phyloP scores from a whole-genome alignment of 192 early-diverging fungal species.

The Coemansia sp. region DNA sequence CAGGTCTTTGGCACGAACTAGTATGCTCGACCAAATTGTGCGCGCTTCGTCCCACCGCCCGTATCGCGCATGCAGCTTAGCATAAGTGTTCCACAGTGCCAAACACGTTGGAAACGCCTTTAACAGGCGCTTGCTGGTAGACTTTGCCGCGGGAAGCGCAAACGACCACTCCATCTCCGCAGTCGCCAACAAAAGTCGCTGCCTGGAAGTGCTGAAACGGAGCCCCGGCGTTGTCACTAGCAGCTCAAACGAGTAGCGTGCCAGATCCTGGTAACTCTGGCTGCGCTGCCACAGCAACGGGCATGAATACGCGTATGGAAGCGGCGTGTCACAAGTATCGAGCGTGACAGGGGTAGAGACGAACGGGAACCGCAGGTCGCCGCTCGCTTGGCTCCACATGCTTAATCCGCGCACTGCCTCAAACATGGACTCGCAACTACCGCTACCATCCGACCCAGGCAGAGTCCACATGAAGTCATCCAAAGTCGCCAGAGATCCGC shows the following conservation, averaged over 20 bases:
- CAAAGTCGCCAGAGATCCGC: not conserved
- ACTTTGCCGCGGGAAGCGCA: not conserved
- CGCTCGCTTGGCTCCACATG: not conserved
- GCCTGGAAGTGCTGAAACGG: not conserved
- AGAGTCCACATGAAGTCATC: slow-evolving; percentile 20
- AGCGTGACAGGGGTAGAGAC: slow-evolving; percentile 23
- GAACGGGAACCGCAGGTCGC: slow-evolving; percentile 20
- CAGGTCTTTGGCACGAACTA: not conserved
- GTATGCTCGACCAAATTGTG: slow-evolving; percentile 22
- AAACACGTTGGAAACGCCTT: slow-evolving; percentile 8
- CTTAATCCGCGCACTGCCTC: not conserved
- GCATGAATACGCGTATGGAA: slow-evolving; percentile 20
- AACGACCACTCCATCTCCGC: slow-evolving; percentile 32
- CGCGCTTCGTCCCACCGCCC: slow-evolving; percentile 34
- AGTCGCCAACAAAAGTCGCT: slow-evolving; percentile 1
- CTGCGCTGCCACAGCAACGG: slow-evolving; percentile 13
- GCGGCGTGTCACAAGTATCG: slow-evolving; percentile 29
- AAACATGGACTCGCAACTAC: slow-evolving; percentile 3
- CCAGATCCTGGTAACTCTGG: not conserved
- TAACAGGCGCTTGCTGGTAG: slow-evolving; percentile 12
- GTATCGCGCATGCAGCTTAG: slow-evolving; percentile 33
- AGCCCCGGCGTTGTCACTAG: not conserved
- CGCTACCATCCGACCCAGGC: not conserved
- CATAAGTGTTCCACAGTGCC: slow-evolving; percentile 35
- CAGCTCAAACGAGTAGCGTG: slow-evolving; percentile 2